Conservation (phyloP, 352 stramenopile genomes). For the Phytophthora gonapodyides region DNA sequence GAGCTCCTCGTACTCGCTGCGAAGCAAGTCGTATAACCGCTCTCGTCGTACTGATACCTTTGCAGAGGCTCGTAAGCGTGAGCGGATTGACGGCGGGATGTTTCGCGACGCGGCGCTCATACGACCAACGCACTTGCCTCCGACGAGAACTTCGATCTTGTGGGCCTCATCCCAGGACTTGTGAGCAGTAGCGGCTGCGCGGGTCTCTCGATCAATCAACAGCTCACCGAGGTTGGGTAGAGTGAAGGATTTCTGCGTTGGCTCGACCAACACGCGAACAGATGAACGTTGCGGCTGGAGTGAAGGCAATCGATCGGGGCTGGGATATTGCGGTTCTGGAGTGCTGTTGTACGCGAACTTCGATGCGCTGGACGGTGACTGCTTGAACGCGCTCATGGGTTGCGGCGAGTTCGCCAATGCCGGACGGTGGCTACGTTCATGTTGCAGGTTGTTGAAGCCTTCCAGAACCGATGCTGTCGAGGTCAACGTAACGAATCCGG, state of each 20-base stretch:
- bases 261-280: constrained; percentile 2
- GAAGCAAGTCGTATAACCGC: constrained; percentile 56
- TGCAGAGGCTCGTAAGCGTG: constrained; percentile 48
- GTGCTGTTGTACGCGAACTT: neutral
- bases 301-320: constrained; percentile 4
- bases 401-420: constrained; percentile 4
- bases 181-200: constrained; percentile 34
- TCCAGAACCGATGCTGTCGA: constrained; percentile 20
- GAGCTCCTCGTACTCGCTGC: constrained; percentile 49
- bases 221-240: constrained; percentile 40
- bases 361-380: constrained; percentile 2
- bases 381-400: constrained; percentile 2
- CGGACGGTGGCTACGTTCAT: neutral
- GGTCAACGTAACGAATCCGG: constrained; percentile 24
- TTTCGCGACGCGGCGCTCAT: constrained; percentile 55
- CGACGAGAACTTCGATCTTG: constrained; percentile 76
- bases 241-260: constrained; percentile 18
- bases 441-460: constrained; percentile 5
- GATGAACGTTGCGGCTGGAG: constrained; percentile 21
- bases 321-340: constrained; percentile 4
- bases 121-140: constrained; percentile 54
- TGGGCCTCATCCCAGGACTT: constrained; percentile 51
- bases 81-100: constrained; percentile 54
- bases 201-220: constrained; percentile 59
- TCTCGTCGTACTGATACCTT: constrained; percentile 54